A percentile compares a stretch with the other conserved stretches of the same genome.
These are phyloP conservation scores for Sergeia podlipaevii DNA, from an alignment of 208 protist species.

Conservation along the genomic window DNA sequence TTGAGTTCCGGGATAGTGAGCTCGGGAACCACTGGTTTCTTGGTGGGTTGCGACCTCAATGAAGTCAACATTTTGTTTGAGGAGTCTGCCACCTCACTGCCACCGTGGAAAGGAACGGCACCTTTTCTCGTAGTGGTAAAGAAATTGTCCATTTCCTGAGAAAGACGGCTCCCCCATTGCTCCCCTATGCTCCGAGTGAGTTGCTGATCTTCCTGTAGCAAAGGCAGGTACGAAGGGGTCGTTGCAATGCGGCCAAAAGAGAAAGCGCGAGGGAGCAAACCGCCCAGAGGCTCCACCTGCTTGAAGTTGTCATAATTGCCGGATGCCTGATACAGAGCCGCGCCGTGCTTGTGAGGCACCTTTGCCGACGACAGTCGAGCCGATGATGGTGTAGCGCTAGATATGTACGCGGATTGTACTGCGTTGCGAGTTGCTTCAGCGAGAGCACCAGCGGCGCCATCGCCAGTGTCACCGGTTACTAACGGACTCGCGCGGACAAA, in stretches of 20 bases:
- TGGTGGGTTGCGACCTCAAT: neutral
- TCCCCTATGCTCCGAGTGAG: slow-evolving; percentile 16
- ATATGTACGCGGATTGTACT: too few species aligned
- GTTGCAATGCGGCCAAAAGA: slow-evolving; percentile 20
- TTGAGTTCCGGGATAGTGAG: slow-evolving; percentile 42
- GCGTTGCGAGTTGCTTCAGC: neutral
- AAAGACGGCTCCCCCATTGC: neutral
- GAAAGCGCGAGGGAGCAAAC: slow-evolving; percentile 61
- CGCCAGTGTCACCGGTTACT: slow-evolving; percentile 7
- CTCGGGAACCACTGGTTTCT: neutral
- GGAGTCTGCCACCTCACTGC: slow-evolving; percentile 4
- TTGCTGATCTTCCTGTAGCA: slow-evolving; percentile 35
- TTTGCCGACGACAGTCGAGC: slow-evolving; percentile 14
- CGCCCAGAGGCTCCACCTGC: slow-evolving; percentile 53
- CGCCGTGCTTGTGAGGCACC: slow-evolving; percentile 21
- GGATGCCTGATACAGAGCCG: slow-evolving; percentile 45
- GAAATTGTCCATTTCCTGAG: neutral
- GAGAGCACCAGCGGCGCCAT: neutral
- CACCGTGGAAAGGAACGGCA: neutral
- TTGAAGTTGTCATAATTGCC: slow-evolving; percentile 76
- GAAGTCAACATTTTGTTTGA: neutral
- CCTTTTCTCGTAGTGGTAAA: neutral
- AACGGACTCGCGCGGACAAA: slow-evolving; percentile 50
- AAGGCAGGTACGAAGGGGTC: slow-evolving; percentile 53
- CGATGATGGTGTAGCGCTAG: neutral